Evolutionary conservation across 305 asterid genomes (phyloP).

Genomic region (Fraxinus latifolia): DNA sequence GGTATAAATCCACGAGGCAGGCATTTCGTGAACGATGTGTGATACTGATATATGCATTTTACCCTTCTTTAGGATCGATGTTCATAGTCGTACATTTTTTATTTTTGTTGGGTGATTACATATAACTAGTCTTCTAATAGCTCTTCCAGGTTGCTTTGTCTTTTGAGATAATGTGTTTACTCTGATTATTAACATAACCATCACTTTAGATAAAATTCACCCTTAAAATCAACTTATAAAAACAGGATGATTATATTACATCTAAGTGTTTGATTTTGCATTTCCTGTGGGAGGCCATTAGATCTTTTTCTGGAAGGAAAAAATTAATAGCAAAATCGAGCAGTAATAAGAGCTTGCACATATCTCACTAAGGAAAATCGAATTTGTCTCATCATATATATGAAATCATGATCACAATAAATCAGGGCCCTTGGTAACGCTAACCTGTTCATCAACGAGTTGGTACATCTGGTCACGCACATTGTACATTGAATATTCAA

Average conservation of each 20-base stretch:
- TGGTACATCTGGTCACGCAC: too few relatives aligned
- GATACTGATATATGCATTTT: background rate
- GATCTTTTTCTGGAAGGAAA: background rate
- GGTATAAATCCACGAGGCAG: background rate
- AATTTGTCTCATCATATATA: background rate
- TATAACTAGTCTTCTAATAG: background rate
- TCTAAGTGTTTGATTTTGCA: background rate
- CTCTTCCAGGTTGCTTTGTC: background rate
- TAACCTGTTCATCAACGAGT: too few relatives aligned
- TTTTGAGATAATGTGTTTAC: background rate
- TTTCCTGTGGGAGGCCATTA: background rate
- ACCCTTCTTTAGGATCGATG: background rate
- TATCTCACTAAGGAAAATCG: slow-evolving; percentile 31
- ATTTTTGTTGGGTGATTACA: background rate
- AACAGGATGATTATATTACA: background rate
- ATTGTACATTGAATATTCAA: too few relatives aligned
- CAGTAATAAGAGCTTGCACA: slow-evolving; percentile 28
- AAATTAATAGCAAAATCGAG: background rate
- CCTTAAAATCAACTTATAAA: background rate
- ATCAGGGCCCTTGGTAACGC: background rate
- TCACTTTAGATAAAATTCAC: background rate
- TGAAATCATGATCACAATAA: background rate
- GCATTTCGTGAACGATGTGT: background rate
- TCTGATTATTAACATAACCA: background rate
- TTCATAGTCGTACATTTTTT: background rate